Evolutionary conservation across 768 basidiomycete species (phyloP).

Genomic region (Lactarius deliciosus): DNA sequence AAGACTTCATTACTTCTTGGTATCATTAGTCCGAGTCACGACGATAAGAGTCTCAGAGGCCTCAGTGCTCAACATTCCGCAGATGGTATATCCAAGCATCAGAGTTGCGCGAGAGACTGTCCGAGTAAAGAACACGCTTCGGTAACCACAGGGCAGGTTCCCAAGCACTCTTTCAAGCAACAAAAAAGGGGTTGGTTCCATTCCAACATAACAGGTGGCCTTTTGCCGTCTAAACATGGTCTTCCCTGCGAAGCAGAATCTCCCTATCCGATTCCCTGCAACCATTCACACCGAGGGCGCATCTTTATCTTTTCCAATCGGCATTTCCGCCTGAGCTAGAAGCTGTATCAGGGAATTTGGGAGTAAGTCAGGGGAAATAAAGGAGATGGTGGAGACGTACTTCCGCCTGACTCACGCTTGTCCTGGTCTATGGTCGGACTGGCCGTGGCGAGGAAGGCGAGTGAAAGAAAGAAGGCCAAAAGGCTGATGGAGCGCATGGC

Average conservation of each 20-base stretch:
- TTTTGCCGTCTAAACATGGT: background rate
- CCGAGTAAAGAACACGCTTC: too few species aligned
- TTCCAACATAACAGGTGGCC: background rate
- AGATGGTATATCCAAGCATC: too few species aligned
- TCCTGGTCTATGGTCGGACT: background rate
- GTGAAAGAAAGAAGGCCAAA: background rate
- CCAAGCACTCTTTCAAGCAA: too few species aligned
- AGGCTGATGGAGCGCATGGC: background rate
- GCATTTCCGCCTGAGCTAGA: too few species aligned
- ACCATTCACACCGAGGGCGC: background rate
- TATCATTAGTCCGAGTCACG: too few species aligned
- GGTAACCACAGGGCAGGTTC: too few species aligned
- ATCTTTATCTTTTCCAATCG: constrained; percentile 3
- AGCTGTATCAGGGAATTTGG: background rate
- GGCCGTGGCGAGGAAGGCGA: background rate
- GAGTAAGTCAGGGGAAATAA: too few species aligned
- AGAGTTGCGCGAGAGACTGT: too few species aligned
- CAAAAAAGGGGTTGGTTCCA: background rate
- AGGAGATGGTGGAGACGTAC: background rate
- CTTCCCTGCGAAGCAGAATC: background rate
- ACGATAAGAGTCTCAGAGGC: too few species aligned
- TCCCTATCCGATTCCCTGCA: background rate
- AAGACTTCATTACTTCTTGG: too few species aligned
- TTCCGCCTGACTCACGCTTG: background rate
- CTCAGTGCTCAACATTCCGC: too few species aligned